Conservation (phyloP, 2,329 filamentous ascomycete species). For the Venturia nashicola region DNA sequence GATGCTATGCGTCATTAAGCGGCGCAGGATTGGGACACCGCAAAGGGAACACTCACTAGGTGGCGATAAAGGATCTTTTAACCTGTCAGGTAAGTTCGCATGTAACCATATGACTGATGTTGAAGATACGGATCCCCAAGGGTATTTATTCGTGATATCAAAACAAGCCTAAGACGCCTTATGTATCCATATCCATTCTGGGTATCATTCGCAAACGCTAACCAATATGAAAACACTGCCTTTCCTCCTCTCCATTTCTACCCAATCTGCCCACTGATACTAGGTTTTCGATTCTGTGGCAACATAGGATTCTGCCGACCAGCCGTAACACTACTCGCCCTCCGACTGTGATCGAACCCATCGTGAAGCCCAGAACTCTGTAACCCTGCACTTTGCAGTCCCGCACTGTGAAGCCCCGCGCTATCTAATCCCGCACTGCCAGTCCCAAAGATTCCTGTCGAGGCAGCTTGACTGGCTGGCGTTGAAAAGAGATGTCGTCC, state of each 20-base stretch:
- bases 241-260: neutral
- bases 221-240: neutral
- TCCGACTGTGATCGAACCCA: neutral
- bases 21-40: neutral
- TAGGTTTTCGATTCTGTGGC: neutral
- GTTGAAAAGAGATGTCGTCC: conserved; percentile 31
- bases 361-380: neutral
- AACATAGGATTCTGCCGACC: neutral
- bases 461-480: conserved; percentile 1
- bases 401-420: neutral
- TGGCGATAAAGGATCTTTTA: too few species aligned
- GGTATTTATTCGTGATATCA: neutral
- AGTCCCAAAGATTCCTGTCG: neutral
- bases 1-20: neutral
- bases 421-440: neutral
- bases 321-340: neutral
- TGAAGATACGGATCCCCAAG: neutral
- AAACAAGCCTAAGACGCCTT: neutral
- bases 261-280: neutral
- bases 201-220: neutral
- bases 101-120: neutral
- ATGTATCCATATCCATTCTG: neutral
- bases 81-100: neutral
- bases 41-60: neutral
- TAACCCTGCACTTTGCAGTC: neutral